Evolutionary conservation across 495 filamentous ascomycete genomes (phyloP).

Genomic region (Beverwykella pulmonaria): DNA sequence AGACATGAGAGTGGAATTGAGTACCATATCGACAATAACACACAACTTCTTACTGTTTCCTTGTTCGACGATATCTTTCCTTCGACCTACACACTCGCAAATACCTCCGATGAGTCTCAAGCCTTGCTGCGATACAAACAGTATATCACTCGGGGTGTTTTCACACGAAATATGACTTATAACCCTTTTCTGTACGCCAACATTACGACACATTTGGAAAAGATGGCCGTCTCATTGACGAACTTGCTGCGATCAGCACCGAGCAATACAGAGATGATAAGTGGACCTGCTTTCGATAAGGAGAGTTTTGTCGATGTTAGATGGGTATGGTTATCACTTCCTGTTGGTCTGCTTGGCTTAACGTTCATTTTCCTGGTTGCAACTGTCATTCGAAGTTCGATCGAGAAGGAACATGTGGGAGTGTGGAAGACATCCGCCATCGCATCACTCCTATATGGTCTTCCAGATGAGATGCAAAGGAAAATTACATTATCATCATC

Average conservation of each 20-base stretch:
- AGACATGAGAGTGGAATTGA: conserved; percentile 2
- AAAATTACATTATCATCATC: conserved; percentile 9
- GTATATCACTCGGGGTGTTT: not conserved
- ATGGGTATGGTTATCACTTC: conserved; percentile 30
- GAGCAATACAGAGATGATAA: conserved; percentile 8
- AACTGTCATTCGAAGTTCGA: conserved; percentile 27
- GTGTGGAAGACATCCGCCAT: conserved; percentile 35
- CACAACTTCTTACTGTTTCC: conserved; percentile 4
- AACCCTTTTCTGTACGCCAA: conserved; percentile 25
- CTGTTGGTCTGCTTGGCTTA: conserved; percentile 16
- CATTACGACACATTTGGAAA: conserved; percentile 23
- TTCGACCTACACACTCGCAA: conserved; percentile 13
- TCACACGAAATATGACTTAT: conserved; percentile 5
- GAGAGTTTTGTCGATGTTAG: conserved; percentile 20
- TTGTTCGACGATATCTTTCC: conserved; percentile 28
- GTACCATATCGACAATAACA: conserved; percentile 16
- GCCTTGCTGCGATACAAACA: conserved; percentile 16
- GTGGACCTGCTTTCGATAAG: conserved; percentile 20
- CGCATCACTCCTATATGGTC: conserved; percentile 29
- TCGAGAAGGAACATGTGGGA: conserved; percentile 8
- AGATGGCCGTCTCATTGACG: conserved; percentile 22
- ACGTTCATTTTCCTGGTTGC: conserved; percentile 30
- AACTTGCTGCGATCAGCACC: conserved; percentile 15
- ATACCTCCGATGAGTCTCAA: conserved; percentile 15
- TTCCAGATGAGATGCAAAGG: conserved; percentile 23